A percentile compares a stretch with the other conserved stretches of the same genome.
Evolutionary conservation across 2,329 filamentous ascomycete genomes (phyloP).

Genomic region (Proliferodiscus dingleyae): DNA sequence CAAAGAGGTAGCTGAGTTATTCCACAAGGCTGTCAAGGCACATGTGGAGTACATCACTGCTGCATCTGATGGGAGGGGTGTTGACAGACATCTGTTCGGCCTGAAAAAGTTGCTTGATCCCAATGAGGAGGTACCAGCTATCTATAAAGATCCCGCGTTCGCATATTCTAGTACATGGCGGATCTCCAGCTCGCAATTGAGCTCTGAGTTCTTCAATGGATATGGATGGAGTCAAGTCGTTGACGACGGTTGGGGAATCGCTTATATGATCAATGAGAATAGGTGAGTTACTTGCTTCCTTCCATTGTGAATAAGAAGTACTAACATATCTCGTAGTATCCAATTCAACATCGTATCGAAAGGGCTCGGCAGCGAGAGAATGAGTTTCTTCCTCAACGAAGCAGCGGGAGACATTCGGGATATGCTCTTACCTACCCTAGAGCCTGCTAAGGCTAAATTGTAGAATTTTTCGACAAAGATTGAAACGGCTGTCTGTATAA

Average conservation of each 20-base stretch:
- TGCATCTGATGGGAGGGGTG: constrained; percentile 86
- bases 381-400: constrained; percentile 95
- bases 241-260: constrained; percentile 92
- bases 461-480: constrained; percentile 40
- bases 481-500: too few species aligned
- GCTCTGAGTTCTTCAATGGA: constrained; percentile 96
- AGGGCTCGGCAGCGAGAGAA: constrained; percentile 79
- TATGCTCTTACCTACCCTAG: constrained; percentile 73
- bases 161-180: constrained; percentile 84
- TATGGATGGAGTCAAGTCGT: constrained; percentile 99
- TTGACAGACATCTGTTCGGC: constrained; percentile 95
- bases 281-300: constrained; percentile 48
- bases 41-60: constrained; percentile 89
- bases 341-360: constrained; percentile 99
- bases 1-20: constrained; percentile 64
- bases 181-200: constrained; percentile 82
- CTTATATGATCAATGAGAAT: constrained; percentile 99
- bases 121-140: constrained; percentile 72
- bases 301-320: background rate
- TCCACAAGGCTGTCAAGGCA: constrained; percentile 74
- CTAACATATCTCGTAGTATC: constrained; percentile 50
- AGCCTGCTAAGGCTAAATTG: constrained; percentile 80
- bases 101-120: constrained; percentile 83
- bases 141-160: constrained; percentile 86
- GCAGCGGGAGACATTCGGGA: constrained; percentile 87